These are phyloP conservation scores for Solanum etuberosum DNA, from an alignment of 257 asterid species.

Conservation along the genomic window DNA sequence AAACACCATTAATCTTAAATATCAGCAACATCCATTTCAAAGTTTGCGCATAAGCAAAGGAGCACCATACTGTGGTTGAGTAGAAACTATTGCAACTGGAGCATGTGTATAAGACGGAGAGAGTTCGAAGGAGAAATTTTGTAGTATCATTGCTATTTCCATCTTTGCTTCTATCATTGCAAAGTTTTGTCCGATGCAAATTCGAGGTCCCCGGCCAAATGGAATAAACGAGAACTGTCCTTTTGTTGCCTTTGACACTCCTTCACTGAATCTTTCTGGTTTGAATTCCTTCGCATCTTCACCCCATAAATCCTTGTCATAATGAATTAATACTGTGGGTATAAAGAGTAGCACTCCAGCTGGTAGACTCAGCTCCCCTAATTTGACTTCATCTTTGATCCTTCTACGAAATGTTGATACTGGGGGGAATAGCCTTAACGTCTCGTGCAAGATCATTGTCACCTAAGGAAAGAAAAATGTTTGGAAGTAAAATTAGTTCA, in stretches of 20 bases:
- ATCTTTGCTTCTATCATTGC: constrained; percentile 26
- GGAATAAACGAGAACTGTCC: constrained; percentile 14
- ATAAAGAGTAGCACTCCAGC: constrained; percentile 2
- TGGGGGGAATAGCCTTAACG: constrained; percentile 23
- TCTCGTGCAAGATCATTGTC: constrained; percentile 24
- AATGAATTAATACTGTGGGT: constrained; percentile 15
- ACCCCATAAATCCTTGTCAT: constrained; percentile 22
- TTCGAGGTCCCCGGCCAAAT: constrained; percentile 27
- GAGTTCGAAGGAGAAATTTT: constrained; percentile 14
- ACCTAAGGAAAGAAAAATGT: constrained; percentile 4
- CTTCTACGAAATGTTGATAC: not conserved
- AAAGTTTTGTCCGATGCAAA: constrained; percentile 26
- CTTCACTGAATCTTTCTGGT: constrained; percentile 24
- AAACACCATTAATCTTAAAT: not conserved
- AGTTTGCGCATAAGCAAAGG: constrained; percentile 13
- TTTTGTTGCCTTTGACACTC: constrained; percentile 16
- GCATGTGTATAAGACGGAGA: constrained; percentile 27
- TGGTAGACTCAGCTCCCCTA: constrained; percentile 13
- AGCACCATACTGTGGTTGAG: constrained; percentile 30
- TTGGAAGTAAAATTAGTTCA: not conserved
- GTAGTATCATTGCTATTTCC: constrained; percentile 23
- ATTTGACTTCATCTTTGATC: constrained; percentile 1
- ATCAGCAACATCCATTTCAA: not conserved
- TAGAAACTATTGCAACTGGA: constrained; percentile 6
- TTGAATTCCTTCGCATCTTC: constrained; percentile 19